A percentile compares a stretch with the other conserved stretches of the same genome.
Conservation (phyloP, 129 eudicot genomes). For the Helichrysum umbraculigerum region DNA sequence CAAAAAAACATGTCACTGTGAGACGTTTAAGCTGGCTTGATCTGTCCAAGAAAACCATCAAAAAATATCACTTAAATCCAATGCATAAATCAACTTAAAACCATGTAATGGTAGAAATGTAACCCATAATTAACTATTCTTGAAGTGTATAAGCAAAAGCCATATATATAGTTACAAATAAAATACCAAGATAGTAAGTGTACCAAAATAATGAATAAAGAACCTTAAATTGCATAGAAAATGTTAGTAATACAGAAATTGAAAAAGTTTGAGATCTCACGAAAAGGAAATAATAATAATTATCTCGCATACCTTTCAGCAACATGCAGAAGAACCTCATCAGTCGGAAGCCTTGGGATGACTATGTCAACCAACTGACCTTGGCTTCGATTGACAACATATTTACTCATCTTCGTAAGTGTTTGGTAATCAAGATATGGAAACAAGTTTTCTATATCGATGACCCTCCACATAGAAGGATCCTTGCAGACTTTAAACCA, state of each 20-base stretch:
- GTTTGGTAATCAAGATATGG: no score
- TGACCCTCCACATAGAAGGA: slow-evolving; percentile 15
- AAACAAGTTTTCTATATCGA: neutral
- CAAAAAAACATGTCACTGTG: neutral
- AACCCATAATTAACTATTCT: no score
- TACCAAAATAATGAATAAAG: no score
- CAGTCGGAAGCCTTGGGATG: neutral
- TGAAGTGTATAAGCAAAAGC: no score
- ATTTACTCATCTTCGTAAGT: neutral
- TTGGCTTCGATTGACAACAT: slow-evolving; percentile 9
- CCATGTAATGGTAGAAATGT: no score
- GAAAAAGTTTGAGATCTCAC: neutral
- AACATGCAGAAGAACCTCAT: neutral
- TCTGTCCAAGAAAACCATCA: neutral
- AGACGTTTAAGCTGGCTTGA: slow-evolving; percentile 16
- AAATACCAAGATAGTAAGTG: no score
- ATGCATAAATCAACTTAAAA: no score
- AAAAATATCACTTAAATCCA: neutral
- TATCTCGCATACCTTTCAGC: slow-evolving; percentile 12
- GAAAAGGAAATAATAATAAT: neutral
- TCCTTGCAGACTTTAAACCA: slow-evolving; percentile 18
- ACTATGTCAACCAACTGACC: slow-evolving; percentile 5
- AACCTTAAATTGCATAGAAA: neutral
- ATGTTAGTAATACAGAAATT: neutral
- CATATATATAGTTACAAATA: no score